Base-by-base conservation (phyloP, 2,329 filamentous ascomycete species). In the Escovopsis sp. region DNA sequence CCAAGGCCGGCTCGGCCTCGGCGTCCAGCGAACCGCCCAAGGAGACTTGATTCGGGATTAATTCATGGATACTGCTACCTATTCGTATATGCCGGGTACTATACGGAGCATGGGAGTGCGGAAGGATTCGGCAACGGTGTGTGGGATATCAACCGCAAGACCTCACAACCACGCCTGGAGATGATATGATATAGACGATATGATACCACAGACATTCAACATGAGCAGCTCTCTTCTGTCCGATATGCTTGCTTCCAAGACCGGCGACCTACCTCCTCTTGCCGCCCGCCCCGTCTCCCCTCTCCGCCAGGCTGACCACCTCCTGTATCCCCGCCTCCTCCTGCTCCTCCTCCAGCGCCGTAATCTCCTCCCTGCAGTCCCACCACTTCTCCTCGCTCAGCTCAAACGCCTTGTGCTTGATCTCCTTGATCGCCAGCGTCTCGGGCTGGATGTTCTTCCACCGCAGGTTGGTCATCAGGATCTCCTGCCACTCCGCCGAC, bases 371-470 rank as follows among this genome's bases (percentile, higher is more conserved):
- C 53, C 91, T 75, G 58, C 82, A 87, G 68, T 95, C 91, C 91
- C 91, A 98, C 91, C 91, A 98, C 61, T 94, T 94, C 65, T 88
- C 84, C 62, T 98, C 91, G 35, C 88, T 88, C 49, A 86, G 72
- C 56, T 86, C 82, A 59, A 95, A 98, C 1, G 87, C 91, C 58
- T 78, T 80, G 54, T 88, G 82, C 60, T 94, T 87, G 54, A 96
- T 79, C 66, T 96, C 91, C 68, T 98, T 98, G 55, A 93, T 68
- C 0, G 77, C 70, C 49, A 85, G 72, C 35, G 77, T 72, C 59
- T 84, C 82, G 3, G 75, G 73, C 49, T 78, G 73, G 37, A 77
- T 67, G 32, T 75, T 75, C 59, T 79, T 80, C 66, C 76, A 79
- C 47, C 79, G 75, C 45, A 91, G 65, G 49, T 74, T 80, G 2